Conservation (phyloP, 805 yeast genomes). For the Tetrapisispora taiwanensis region DNA sequence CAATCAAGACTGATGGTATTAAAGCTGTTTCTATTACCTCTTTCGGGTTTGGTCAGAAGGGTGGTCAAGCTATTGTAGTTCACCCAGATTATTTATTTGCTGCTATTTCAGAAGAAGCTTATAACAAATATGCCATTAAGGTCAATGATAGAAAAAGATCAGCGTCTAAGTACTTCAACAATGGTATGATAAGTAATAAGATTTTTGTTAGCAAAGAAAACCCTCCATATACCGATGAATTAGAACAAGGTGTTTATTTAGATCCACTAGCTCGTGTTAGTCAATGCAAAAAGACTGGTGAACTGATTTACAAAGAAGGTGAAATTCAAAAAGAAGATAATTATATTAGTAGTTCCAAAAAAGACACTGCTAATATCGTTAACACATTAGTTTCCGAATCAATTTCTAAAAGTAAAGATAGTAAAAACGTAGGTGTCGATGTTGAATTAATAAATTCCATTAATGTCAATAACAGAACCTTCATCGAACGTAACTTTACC, state of each 20-base stretch:
- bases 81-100: conserved; percentile 92
- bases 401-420: conserved; percentile 32
- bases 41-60: conserved; percentile 99
- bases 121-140: conserved; percentile 59
- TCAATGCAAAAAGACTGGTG: conserved; percentile 19
- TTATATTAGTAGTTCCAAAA: conserved; percentile 34
- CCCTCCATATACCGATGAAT: conserved; percentile 83
- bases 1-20: conserved; percentile 90
- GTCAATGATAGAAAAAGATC: conserved; percentile 74
- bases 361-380: conserved; percentile 56
- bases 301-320: conserved; percentile 40
- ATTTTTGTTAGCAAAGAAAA: conserved; percentile 88
- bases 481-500: conserved; percentile 88
- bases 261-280: conserved; percentile 74
- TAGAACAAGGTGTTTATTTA: conserved; percentile 84
- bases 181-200: conserved; percentile 82
- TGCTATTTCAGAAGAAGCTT: conserved; percentile 60
- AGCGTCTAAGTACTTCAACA: conserved; percentile 92
- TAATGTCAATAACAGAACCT: conserved; percentile 82
- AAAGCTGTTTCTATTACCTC: conserved; percentile 96
- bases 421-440: conserved; percentile 78
- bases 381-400: conserved; percentile 40
- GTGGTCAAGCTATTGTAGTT: conserved; percentile 87
- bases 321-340: conserved; percentile 37
- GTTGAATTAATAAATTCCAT: conserved; percentile 79